These are phyloP conservation scores for Lycium barbarum DNA, from an alignment of 257 asterid species.

Conservation along the genomic window DNA sequence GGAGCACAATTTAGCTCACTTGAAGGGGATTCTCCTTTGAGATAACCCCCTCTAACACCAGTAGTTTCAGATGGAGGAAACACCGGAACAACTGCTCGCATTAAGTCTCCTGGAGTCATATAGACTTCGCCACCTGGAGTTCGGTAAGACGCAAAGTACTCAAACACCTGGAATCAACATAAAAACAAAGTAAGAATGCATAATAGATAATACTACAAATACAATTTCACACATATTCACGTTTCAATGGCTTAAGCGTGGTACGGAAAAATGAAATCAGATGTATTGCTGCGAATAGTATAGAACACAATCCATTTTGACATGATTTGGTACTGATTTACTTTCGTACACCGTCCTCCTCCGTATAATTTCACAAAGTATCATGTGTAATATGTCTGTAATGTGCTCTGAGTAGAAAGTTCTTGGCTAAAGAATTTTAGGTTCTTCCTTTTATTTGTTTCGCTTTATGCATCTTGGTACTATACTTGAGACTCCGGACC, in stretches of 20 bases:
- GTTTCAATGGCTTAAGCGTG: not conserved
- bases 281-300: not conserved
- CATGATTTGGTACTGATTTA: not conserved
- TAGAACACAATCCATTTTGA: not conserved
- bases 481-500: not conserved
- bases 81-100: constrained; percentile 92
- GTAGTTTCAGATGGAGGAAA: constrained; percentile 87
- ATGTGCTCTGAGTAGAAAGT: too few species aligned
- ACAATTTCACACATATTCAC: not conserved
- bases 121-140: constrained; percentile 66
- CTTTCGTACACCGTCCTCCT: too few species aligned
- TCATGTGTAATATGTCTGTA: too few species aligned
- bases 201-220: not conserved
- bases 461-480: not conserved
- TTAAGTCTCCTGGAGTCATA: constrained; percentile 86
- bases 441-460: too few species aligned
- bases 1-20: constrained; percentile 71
- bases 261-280: not conserved
- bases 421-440: too few species aligned
- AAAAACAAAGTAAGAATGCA: not conserved
- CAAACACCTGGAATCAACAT: constrained; percentile 65
- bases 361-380: too few species aligned
- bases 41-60: constrained; percentile 70
- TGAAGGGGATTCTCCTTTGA: constrained; percentile 64
- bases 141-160: constrained; percentile 79